Conservation (phyloP, 306 rosid species). For the Myrica gale region DNA sequence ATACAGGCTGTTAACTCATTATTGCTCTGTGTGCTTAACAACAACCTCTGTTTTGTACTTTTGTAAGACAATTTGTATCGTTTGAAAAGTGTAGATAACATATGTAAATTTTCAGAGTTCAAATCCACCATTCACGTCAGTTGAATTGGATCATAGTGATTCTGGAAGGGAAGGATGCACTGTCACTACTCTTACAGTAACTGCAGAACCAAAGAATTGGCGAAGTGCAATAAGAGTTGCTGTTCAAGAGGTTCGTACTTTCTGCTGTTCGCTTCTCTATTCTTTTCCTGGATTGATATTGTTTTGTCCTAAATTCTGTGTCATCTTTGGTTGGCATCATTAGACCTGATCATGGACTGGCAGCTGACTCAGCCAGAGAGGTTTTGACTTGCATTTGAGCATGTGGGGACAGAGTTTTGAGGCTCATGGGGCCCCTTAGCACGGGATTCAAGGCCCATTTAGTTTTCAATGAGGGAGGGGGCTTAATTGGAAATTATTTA, state of each 20-base stretch:
- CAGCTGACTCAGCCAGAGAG: neutral
- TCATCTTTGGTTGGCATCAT: neutral
- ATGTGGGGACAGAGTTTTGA: neutral
- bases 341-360: neutral
- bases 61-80: slow-evolving; percentile 10
- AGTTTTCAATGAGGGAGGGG: neutral
- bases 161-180: slow-evolving; percentile 99
- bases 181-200: slow-evolving; percentile 95
- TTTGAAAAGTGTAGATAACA: slow-evolving; percentile 31
- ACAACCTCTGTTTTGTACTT: slow-evolving; percentile 8
- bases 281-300: slow-evolving; percentile 15
- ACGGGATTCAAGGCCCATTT: neutral
- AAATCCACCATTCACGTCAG: slow-evolving; percentile 96
- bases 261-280: slow-evolving; percentile 23
- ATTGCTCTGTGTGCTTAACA: neutral
- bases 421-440: neutral
- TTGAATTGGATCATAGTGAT: slow-evolving; percentile 98
- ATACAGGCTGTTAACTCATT: neutral
- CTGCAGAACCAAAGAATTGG: slow-evolving; percentile 97
- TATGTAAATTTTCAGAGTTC: slow-evolving; percentile 69
- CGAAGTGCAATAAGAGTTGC: slow-evolving; percentile 87
- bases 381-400: neutral
- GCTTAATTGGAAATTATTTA: neutral
- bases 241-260: slow-evolving; percentile 84
- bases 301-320: slow-evolving; percentile 2